Evolutionary conservation across 768 basidiomycete species (phyloP).

Genomic region (Auriscalpium orientale): DNA sequence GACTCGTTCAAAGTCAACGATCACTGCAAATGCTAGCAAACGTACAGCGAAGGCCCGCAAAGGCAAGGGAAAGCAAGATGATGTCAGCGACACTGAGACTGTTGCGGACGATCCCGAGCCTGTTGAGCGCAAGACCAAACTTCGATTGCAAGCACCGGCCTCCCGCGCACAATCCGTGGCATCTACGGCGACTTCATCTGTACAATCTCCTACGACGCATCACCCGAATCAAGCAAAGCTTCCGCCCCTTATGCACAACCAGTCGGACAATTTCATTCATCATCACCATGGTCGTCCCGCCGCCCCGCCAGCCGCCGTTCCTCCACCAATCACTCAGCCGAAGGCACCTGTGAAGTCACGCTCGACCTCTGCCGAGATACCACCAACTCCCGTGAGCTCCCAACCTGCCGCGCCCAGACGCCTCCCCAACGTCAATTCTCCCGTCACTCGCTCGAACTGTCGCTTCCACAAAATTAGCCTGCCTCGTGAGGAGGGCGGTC

Average conservation of each 20-base stretch:
- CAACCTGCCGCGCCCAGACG: slow-evolving; percentile 5
- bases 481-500: slow-evolving; percentile 44
- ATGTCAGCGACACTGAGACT: slow-evolving; percentile 7
- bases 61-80: slow-evolving; percentile 1
- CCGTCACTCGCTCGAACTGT: slow-evolving; percentile 62
- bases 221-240: slow-evolving; percentile 3
- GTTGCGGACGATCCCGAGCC: slow-evolving; percentile 22
- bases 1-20: slow-evolving; percentile 18
- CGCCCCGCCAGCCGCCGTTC: slow-evolving; percentile 4
- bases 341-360: background rate
- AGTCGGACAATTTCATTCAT: slow-evolving; percentile 19
- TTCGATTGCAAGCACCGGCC: slow-evolving; percentile 25
- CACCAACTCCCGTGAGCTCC: slow-evolving; percentile 1
- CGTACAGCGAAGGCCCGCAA: slow-evolving; percentile 29
- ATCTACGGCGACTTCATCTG: slow-evolving; percentile 21
- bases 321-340: background rate
- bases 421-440: slow-evolving; percentile 28
- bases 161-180: slow-evolving; percentile 42
- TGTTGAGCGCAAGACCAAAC: slow-evolving; percentile 33
- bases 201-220: slow-evolving; percentile 18
- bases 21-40: slow-evolving; percentile 11
- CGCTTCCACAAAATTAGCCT: slow-evolving; percentile 63
- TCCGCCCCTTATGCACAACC: slow-evolving; percentile 20
- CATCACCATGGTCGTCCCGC: slow-evolving; percentile 21
- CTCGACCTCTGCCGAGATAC: slow-evolving; percentile 6